Conservation (phyloP, 345 rosid genomes). For the Gossypium thurberi region DNA sequence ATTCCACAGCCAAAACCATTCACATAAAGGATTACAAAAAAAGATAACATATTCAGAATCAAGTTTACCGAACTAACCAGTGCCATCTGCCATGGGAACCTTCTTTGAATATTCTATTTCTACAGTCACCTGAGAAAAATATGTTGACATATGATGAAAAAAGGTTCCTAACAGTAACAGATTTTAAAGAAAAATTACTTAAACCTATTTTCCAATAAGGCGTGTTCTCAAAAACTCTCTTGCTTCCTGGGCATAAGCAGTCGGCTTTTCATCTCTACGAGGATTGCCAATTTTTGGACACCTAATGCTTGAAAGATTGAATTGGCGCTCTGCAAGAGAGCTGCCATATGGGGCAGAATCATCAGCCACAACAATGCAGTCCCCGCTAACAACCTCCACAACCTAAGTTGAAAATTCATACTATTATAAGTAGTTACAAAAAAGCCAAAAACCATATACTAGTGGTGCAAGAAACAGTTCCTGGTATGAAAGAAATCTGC, state of each 20-base stretch:
- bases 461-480: not conserved
- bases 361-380: constrained; percentile 84
- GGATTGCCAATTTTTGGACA: constrained; percentile 90
- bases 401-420: constrained; percentile 7
- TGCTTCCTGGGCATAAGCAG: constrained; percentile 89
- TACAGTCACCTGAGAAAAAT: constrained; percentile 58
- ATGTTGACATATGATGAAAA: not conserved
- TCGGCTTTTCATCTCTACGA: constrained; percentile 84
- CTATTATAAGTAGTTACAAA: not conserved
- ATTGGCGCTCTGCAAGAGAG: not conserved
- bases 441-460: not conserved
- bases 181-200: constrained; percentile 16
- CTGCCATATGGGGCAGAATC: constrained; percentile 27
- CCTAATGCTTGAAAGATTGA: constrained; percentile 55
- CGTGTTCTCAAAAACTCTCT: constrained; percentile 76
- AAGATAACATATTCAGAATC: not conserved
- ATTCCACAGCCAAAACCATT: not conserved
- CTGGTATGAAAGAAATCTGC: not conserved
- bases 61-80: constrained; percentile 43
- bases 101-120: constrained; percentile 94
- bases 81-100: constrained; percentile 61
- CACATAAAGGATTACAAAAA: not conserved
- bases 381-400: constrained; percentile 63
- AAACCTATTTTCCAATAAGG: constrained; percentile 8
- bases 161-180: not conserved